Evolutionary conservation across 345 rosid species (phyloP), one percentile per base, ranked within the genome.

Genomic region (Linum tenue): DNA sequence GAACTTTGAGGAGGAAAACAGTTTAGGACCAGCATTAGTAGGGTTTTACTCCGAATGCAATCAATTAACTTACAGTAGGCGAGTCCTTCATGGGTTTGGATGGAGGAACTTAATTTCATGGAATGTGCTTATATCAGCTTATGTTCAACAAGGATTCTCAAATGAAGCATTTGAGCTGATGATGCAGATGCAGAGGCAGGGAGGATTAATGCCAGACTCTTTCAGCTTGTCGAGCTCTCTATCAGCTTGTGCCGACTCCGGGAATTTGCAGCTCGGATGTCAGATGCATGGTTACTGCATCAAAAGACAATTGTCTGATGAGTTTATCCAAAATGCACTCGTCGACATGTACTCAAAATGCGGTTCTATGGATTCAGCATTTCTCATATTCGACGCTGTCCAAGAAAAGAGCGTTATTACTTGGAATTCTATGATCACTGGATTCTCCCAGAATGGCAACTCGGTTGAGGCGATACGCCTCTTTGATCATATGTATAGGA

Each of bases 351-450:
- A 84, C 67, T 76, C 82, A 4, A 86, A 86, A 68, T 78, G 85
- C 51, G 86, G 88, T 43, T 63, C 63, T 9, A 42, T 77, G 41
- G 84, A 82, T 75, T 73, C 68, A 66, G 88, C 92, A 8, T 71
- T 39, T 42, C 37, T 37, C 8, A 72, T 83, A 43, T 88, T 88
- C 62, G 63, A 73, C 56, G 68, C 68, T 39, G 69, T 80, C 58
- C 66, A 69, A 53, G 56, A 59, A 4, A 88, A 64, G 67, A 79
- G 84, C 59, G 67, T 84, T 50, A 77, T 80, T 63, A 70, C 84
- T 5, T 83, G 96, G 96, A 84, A 89, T 68, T 80, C 85, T 22
- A 79, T 89, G 83, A 77, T 89, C 41, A 78, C 83, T 1, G 87
- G 88, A 42, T 81, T 80, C 68, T 74, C 80, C 43, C 87, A 80